Evolutionary conservation across 208 protist genomes (phyloP).

Genomic region (Leptomonas pyrrhocoris): DNA sequence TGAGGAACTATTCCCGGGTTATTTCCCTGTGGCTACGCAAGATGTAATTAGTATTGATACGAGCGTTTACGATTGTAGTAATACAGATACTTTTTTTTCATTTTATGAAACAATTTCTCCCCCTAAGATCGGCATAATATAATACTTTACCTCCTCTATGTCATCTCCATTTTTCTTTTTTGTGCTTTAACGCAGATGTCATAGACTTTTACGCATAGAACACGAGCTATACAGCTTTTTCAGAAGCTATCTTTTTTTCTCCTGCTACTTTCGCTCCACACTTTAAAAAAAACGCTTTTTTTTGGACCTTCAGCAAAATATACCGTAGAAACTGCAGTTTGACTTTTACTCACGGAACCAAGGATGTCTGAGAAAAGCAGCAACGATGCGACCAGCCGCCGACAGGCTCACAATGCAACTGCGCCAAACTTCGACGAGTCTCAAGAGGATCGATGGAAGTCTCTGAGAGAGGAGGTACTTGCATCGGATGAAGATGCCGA

Average conservation of each 20-base stretch:
- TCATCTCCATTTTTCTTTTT: neutral
- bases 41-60: too few species aligned
- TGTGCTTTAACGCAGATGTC: neutral
- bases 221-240: neutral
- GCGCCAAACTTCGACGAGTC: conserved; percentile 34
- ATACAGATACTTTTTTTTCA: too few species aligned
- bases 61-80: too few species aligned
- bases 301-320: neutral
- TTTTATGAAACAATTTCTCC: too few species aligned
- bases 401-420: conserved; percentile 10
- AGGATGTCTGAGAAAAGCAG: conserved; percentile 17
- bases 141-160: neutral
- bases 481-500: conserved; percentile 54
- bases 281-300: neutral
- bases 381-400: neutral
- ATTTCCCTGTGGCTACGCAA: too few species aligned
- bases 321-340: neutral
- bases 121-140: too few species aligned
- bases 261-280: too few species aligned
- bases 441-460: conserved; percentile 68
- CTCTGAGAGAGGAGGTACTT: conserved; percentile 54
- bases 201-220: neutral
- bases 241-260: neutral
- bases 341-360: too few species aligned
- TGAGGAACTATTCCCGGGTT: too few species aligned